phyloP scores from a whole-genome alignment of 148 eudicot species.

The Polygonum aviculare region DNA sequence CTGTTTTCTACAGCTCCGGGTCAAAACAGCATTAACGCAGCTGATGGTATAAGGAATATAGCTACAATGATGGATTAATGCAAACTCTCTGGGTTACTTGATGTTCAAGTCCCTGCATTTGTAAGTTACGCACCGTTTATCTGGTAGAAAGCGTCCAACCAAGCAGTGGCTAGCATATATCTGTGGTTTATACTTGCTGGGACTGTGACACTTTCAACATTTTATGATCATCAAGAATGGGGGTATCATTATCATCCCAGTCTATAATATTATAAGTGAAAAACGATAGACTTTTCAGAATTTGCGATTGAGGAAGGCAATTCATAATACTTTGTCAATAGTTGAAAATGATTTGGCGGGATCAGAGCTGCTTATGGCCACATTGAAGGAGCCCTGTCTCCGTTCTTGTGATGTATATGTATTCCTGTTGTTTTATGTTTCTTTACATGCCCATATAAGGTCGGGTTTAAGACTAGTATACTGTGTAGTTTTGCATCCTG shows the following conservation, averaged over 20 bases:
- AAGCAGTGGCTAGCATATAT: conserved; percentile 1
- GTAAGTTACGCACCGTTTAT: not conserved
- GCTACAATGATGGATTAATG: conserved; percentile 20
- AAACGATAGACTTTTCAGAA: not conserved
- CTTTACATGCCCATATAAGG: not conserved
- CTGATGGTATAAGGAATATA: conserved; percentile 37
- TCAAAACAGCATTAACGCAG: conserved; percentile 53
- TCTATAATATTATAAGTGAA: not conserved
- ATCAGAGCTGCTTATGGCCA: not conserved
- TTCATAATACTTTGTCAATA: not conserved
- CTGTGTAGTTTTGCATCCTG: conserved; percentile 3
- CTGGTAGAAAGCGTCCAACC: not conserved
- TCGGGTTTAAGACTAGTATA: not conserved
- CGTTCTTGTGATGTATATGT: conserved; percentile 1
- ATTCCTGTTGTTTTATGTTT: not conserved
- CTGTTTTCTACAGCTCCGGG: conserved; percentile 58
- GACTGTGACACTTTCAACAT: not conserved
- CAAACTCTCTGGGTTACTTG: not conserved
- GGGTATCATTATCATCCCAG: not conserved
- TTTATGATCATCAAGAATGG: not conserved
- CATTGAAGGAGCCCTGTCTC: not conserved
- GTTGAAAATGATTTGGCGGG: not conserved
- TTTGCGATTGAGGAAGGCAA: not conserved
- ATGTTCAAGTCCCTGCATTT: not conserved
- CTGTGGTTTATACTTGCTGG: not conserved